Evolutionary conservation across 192 early-diverging fungal genomes (phyloP).

Genomic region (Podila epigama): DNA sequence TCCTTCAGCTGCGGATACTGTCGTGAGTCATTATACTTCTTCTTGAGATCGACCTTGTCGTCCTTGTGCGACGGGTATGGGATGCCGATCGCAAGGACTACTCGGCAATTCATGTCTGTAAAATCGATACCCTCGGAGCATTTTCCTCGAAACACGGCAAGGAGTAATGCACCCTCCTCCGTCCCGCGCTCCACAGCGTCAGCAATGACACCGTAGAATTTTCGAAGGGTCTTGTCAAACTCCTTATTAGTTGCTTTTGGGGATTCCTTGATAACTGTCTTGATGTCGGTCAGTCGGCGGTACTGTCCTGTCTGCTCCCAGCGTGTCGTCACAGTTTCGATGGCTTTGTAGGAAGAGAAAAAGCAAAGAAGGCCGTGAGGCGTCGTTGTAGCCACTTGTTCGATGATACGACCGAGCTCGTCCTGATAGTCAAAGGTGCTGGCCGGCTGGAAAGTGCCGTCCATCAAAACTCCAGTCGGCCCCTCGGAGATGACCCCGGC

Average conservation of each 20-base stretch:
- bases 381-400: slow-evolving; percentile 31
- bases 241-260: slow-evolving; percentile 10
- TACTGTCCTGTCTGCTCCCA: slow-evolving; percentile 16
- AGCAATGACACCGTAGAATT: slow-evolving; percentile 54
- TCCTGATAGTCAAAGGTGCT: slow-evolving; percentile 23
- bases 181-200: slow-evolving; percentile 14
- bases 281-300: slow-evolving; percentile 4
- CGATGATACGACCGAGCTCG: slow-evolving; percentile 20
- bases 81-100: slow-evolving; percentile 69
- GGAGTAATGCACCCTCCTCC: slow-evolving; percentile 60
- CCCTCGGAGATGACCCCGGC: too few relatives aligned
- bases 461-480: too few relatives aligned
- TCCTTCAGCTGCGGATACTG: too few relatives aligned
- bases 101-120: slow-evolving; percentile 68
- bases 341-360: slow-evolving; percentile 14
- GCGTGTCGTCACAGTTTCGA: slow-evolving; percentile 15
- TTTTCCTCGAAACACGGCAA: slow-evolving; percentile 80
- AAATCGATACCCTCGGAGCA: slow-evolving; percentile 81
- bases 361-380: slow-evolving; percentile 53
- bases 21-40: slow-evolving; percentile 44
- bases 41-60: slow-evolving; percentile 60
- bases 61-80: slow-evolving; percentile 65
- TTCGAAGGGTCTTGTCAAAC: slow-evolving; percentile 51
- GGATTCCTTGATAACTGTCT: slow-evolving; percentile 22
- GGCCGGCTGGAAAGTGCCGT: too few relatives aligned